phyloP scores from a whole-genome alignment of 2,329 filamentous ascomycete genomes.

The Helicocarpus griseus region DNA sequence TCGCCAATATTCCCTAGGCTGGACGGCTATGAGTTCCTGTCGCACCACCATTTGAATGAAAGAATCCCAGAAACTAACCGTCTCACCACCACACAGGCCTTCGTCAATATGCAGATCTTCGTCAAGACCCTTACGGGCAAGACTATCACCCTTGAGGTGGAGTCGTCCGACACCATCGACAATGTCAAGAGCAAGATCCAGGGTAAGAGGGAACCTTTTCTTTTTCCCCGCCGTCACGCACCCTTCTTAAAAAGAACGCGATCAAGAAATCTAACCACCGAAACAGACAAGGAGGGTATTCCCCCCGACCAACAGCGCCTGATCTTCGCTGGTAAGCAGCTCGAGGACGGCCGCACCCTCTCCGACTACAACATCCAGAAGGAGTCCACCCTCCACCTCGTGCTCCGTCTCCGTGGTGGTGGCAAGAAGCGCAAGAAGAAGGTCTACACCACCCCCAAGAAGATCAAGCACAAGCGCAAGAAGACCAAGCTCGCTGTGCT shows the following conservation, averaged over 20 bases:
- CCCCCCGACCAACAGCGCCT: slow-evolving; percentile 98
- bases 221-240: neutral
- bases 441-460: slow-evolving; percentile 99
- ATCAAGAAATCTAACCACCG: slow-evolving; percentile 7
- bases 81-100: slow-evolving; percentile 25
- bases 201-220: slow-evolving; percentile 36
- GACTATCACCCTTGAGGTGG: slow-evolving; percentile 99
- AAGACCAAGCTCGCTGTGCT: slow-evolving; percentile 99
- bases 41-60: neutral
- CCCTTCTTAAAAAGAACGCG: neutral
- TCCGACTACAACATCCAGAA: slow-evolving; percentile 99
- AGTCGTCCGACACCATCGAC: slow-evolving; percentile 99
- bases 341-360: slow-evolving; percentile 97
- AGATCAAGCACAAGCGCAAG: slow-evolving; percentile 99
- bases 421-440: slow-evolving; percentile 99
- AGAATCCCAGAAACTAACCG: neutral
- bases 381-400: slow-evolving; percentile 96
- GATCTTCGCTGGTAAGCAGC: slow-evolving; percentile 99
- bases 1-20: neutral
- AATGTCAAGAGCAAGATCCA: slow-evolving; percentile 99
- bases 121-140: slow-evolving; percentile 82
- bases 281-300: slow-evolving; percentile 98
- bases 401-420: slow-evolving; percentile 96
- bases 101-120: slow-evolving; percentile 45
- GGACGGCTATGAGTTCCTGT: too few species aligned